Percentiles rank a stretch among this genome's conserved stretches.
These are phyloP conservation scores for Berkeleyomyces rouxiae DNA, from an alignment of 2,329 filamentous ascomycete species.

Conservation along the genomic window DNA sequence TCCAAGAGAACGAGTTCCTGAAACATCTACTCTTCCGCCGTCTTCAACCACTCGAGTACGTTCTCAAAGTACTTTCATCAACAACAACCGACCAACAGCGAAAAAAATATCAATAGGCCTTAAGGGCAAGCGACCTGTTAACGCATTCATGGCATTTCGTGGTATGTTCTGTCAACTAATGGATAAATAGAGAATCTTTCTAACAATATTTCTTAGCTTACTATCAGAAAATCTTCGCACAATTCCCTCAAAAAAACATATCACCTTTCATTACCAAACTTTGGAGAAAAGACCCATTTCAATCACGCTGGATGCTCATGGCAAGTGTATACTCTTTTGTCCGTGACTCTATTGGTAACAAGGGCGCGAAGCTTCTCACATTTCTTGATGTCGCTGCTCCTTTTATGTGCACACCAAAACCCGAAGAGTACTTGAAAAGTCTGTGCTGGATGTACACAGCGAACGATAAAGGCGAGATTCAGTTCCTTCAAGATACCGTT, in stretches of 20 bases:
- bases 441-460: conserved; percentile 26
- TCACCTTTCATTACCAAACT: conserved; percentile 32
- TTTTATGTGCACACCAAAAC: conserved; percentile 29
- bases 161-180: conserved; percentile 15
- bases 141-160: conserved; percentile 22
- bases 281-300: conserved; percentile 34
- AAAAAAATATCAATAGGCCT: background rate
- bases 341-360: conserved; percentile 32
- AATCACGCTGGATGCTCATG: conserved; percentile 34
- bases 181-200: too few relatives aligned
- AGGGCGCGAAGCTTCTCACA: conserved; percentile 28
- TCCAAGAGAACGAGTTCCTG: background rate
- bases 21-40: background rate
- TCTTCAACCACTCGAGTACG: background rate
- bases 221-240: too few relatives aligned
- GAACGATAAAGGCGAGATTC: background rate
- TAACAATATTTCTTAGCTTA: too few relatives aligned
- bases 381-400: conserved; percentile 31
- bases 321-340: conserved; percentile 38
- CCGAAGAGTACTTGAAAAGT: conserved; percentile 28
- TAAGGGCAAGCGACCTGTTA: conserved; percentile 12
- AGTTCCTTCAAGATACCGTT: conserved; percentile 1
- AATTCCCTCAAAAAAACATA: too few relatives aligned
- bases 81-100: background rate
- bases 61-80: background rate